Conservation (phyloP, 805 yeast species). For the Saccharomycopsis sp. region DNA sequence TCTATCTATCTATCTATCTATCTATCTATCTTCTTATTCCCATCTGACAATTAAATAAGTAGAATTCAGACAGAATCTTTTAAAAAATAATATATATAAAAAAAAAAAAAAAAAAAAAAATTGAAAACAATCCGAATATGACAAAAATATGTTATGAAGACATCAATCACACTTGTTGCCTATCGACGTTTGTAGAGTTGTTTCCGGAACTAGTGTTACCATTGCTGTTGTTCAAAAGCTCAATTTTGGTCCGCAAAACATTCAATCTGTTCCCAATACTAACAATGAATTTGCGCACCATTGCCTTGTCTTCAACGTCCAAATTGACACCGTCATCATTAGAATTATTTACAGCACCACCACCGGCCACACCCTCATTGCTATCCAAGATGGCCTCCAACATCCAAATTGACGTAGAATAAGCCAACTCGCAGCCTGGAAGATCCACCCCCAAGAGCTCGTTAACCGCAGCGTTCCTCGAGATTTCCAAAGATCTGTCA, state of each 20-base stretch:
- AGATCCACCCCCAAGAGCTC: slow-evolving; percentile 72
- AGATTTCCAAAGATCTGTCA: slow-evolving; percentile 89
- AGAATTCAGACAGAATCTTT: too few species aligned
- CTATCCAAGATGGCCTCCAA: slow-evolving; percentile 70
- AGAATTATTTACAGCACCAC: slow-evolving; percentile 27
- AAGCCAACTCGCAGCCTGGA: slow-evolving; percentile 74
- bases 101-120: too few species aligned
- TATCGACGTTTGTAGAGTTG: too few species aligned
- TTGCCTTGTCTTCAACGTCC: slow-evolving; percentile 63
- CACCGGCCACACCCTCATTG: slow-evolving; percentile 22
- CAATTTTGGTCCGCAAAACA: slow-evolving; percentile 56
- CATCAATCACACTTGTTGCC: too few species aligned
- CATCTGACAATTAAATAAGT: too few species aligned
- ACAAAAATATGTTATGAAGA: too few species aligned
- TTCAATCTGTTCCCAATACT: slow-evolving; percentile 75
- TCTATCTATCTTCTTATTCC: too few species aligned
- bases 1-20: too few species aligned
- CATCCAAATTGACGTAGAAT: slow-evolving; percentile 94
- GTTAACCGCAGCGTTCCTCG: slow-evolving; percentile 82
- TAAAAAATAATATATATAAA: too few species aligned
- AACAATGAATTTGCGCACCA: slow-evolving; percentile 72
- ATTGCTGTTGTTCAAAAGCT: too few species aligned
- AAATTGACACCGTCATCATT: slow-evolving; percentile 32
- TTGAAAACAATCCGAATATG: too few species aligned
- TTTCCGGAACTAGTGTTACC: too few species aligned